Base-by-base conservation (phyloP, 2,329 filamentous ascomycete genomes). In the Aspergillus quadricinctus region DNA sequence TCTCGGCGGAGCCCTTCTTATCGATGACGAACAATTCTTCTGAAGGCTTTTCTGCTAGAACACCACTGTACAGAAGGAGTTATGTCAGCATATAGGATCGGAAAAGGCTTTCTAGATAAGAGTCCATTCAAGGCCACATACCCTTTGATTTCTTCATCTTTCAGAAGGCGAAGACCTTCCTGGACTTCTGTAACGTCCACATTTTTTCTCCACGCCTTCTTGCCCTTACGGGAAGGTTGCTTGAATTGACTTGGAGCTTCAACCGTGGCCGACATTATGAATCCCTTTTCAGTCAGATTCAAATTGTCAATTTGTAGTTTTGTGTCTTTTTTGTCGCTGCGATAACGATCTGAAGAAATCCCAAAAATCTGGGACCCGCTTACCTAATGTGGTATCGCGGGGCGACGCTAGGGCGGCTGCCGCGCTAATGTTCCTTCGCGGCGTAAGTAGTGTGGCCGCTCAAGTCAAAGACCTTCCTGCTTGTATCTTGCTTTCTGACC, bases 161-260 rank as follows among this genome's bases (percentile, higher is more conserved):
- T 91, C 63, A 95, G 79, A 68, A 89, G 83, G 61, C 92, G 88
- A 35, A 99, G 83, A 58, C 94, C 94, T 53, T 88, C 78, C 67
- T 93, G 83, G 27, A 99, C 84, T 60, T 96, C 88, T 28, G 90
- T 88, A 60, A 97, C 84, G 76, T 99, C 91, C 74, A 99, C 91
- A 77, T 99, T 96, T 75, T 97, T 99, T 70, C 94, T 85, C 94
- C 94, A 99, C 31, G 94, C 93, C 79, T 96, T 97, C 78, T 97
- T 97, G 67, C 95, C 94, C 74, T 99, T 99, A 71, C 94, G 84
- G 4, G 93, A 97, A 27, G 92, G 85, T 75, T 99, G 94, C 61
- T 85, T 92, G 76, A 88, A 86, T 64, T 95, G 90, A 61, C 87
- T 85, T 10, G 92, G 92, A 19, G 90, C 88, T 50, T 69, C 65